These are phyloP conservation scores for Vanderwaltozyma polyspora DNA, from an alignment of 805 yeast genomes.

Conservation along the genomic window DNA sequence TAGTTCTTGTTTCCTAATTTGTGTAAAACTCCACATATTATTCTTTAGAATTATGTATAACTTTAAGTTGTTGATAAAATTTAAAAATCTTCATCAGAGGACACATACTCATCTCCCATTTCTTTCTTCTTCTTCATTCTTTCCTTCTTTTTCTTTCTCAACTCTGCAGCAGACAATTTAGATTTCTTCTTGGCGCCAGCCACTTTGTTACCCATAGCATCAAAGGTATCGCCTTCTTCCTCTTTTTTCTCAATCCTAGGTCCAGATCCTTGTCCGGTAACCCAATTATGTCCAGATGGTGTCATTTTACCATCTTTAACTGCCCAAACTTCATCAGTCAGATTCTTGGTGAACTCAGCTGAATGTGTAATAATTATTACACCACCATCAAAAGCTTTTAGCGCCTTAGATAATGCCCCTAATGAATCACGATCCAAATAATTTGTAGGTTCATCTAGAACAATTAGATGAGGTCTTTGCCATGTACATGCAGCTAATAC, in stretches of 20 bases:
- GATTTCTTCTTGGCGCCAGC: conserved; percentile 66
- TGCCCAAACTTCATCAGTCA: conserved; percentile 99
- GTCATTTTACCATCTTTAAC: conserved; percentile 93
- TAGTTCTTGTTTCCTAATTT: too few relatives aligned
- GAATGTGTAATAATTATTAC: conserved; percentile 96
- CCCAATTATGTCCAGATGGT: conserved; percentile 99
- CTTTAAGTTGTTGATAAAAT: too few relatives aligned
- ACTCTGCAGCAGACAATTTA: conserved; percentile 91
- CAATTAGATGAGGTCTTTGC: conserved; percentile 98
- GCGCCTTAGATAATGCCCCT: conserved; percentile 95
- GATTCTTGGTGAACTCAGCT: conserved; percentile 95
- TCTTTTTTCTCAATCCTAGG: conserved; percentile 94
- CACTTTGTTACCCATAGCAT: conserved; percentile 99
- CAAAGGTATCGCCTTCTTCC: conserved; percentile 89
- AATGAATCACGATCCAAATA: conserved; percentile 96
- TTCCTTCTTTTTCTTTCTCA: conserved; percentile 99
- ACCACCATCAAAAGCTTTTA: conserved; percentile 97
- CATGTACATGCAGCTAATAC: conserved; percentile 98
- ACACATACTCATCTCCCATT: conserved; percentile 94
- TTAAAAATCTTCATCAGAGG: conserved; percentile 80
- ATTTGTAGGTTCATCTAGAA: conserved; percentile 97
- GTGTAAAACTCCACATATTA: too few relatives aligned
- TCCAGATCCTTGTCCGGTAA: conserved; percentile 97
- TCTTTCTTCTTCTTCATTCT: conserved; percentile 99
- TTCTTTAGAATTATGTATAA: too few relatives aligned